Conservation (phyloP, 2,329 filamentous ascomycete species). For the Blastomyces silverae region DNA sequence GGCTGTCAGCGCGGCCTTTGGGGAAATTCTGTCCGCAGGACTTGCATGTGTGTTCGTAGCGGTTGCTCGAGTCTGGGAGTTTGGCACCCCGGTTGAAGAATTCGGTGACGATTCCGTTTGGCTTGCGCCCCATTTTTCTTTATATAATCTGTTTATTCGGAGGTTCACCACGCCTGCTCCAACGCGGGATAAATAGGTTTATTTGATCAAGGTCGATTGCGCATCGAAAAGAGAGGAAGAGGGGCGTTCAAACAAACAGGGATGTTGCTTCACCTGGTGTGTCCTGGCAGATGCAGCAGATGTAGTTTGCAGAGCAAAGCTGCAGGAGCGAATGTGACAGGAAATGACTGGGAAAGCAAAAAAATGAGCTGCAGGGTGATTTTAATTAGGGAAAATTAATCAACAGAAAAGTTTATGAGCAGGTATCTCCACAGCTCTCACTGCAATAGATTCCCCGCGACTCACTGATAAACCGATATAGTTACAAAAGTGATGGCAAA, state of each 20-base stretch:
- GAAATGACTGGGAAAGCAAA: not conserved
- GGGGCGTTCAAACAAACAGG: not conserved
- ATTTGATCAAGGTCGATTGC: not conserved
- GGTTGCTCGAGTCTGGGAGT: conserved; percentile 80
- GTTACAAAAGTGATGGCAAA: conserved; percentile 13
- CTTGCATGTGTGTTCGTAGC: conserved; percentile 87
- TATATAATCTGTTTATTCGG: not conserved
- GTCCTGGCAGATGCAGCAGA: not conserved
- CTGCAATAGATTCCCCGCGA: not conserved
- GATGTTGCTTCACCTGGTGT: not conserved
- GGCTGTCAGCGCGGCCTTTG: conserved; percentile 77
- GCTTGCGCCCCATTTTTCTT: conserved; percentile 65
- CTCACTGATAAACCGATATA: conserved; percentile 2
- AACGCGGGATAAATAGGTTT: not conserved
- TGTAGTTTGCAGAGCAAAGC: not conserved
- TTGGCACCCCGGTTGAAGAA: conserved; percentile 85
- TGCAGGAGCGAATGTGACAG: not conserved
- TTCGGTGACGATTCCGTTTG: conserved; percentile 76
- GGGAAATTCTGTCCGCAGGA: conserved; percentile 82
- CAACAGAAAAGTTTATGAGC: not conserved
- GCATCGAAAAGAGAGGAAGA: not conserved
- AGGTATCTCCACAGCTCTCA: not conserved
- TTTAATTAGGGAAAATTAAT: not conserved
- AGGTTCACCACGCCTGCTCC: conserved; percentile 23
- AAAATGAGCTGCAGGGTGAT: not conserved